These are phyloP conservation scores for Tolypocladium pustulatum DNA, from an alignment of 2,329 filamentous ascomycete species.

Conservation along the genomic window DNA sequence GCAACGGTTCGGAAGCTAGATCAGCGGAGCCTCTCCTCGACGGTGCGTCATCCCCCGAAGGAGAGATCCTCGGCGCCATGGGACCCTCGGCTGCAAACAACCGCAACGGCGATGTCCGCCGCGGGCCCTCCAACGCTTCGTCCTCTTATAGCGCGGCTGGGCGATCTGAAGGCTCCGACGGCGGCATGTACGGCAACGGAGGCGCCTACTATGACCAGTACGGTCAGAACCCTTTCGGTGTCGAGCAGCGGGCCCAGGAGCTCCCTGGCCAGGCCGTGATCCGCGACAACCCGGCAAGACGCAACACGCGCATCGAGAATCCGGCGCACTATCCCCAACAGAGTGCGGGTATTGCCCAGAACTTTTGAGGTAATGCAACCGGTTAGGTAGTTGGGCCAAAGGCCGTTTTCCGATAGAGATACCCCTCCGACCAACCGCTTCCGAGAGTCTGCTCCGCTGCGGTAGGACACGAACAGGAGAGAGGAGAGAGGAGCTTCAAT, in stretches of 20 bases:
- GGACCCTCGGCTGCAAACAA: conserved; percentile 60
- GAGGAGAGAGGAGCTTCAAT: background rate
- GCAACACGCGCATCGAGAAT: conserved; percentile 92
- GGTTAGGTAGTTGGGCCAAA: background rate
- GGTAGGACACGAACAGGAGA: background rate
- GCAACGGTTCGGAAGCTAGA: conserved; percentile 55
- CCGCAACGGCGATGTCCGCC: conserved; percentile 60
- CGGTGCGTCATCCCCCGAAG: conserved; percentile 50
- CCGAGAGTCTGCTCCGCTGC: background rate
- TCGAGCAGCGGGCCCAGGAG: conserved; percentile 33
- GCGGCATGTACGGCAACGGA: conserved; percentile 33
- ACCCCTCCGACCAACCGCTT: background rate
- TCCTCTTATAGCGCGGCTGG: conserved; percentile 84
- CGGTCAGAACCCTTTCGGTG: conserved; percentile 45
- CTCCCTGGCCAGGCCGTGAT: conserved; percentile 65
- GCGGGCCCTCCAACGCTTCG: conserved; percentile 89
- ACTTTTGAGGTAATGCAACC: conserved; percentile 55
- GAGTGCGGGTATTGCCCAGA: conserved; percentile 91
- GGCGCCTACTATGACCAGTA: conserved; percentile 50
- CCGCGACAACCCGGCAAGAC: conserved; percentile 79
- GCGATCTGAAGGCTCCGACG: conserved; percentile 59
- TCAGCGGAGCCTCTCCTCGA: conserved; percentile 54
- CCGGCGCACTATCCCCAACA: conserved; percentile 82
- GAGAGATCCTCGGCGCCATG: conserved; percentile 75
- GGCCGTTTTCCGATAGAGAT: conserved; percentile 2